Evolutionary conservation across 169 alveolate species (phyloP).

Genomic region (Eimeria necatrix): DNA sequence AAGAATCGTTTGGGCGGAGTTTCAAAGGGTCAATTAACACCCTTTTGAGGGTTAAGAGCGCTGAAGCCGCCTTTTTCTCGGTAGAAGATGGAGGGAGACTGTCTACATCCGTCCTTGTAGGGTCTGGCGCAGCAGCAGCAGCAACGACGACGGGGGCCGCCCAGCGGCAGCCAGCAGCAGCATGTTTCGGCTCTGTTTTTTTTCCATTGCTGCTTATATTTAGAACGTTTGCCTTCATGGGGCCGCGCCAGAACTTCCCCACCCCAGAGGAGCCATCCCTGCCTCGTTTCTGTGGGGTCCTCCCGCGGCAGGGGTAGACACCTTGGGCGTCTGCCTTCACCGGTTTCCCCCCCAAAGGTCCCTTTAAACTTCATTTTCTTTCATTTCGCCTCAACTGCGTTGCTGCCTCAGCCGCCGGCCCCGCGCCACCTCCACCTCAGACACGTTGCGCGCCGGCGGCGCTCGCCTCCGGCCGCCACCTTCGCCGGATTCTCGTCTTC

Average conservation of each 20-base stretch:
- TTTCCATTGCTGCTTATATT: neutral
- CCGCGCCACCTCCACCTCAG: neutral
- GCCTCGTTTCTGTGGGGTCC: conserved; percentile 31
- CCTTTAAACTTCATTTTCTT: neutral
- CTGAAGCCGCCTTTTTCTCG: neutral
- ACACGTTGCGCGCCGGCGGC: neutral
- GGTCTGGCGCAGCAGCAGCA: conserved; percentile 1
- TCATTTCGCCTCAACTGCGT: neutral
- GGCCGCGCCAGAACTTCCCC: neutral
- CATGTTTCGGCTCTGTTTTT: neutral
- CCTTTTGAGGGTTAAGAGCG: neutral
- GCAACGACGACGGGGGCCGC: neutral
- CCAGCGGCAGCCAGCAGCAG: neutral
- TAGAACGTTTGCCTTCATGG: neutral
- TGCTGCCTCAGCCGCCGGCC: neutral
- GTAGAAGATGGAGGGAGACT: no score
- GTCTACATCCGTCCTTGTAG: neutral
- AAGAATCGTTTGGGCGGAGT: neutral
- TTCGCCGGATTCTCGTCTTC: neutral
- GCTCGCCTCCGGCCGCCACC: neutral
- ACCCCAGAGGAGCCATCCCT: neutral
- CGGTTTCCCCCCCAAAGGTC: neutral
- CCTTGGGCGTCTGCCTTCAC: neutral
- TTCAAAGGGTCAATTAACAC: neutral
- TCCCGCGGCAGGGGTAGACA: conserved; percentile 36